A percentile compares a stretch with the other conserved stretches of the same genome.
Conservation (phyloP, 306 rosid genomes). For the Carpinus viminea region DNA sequence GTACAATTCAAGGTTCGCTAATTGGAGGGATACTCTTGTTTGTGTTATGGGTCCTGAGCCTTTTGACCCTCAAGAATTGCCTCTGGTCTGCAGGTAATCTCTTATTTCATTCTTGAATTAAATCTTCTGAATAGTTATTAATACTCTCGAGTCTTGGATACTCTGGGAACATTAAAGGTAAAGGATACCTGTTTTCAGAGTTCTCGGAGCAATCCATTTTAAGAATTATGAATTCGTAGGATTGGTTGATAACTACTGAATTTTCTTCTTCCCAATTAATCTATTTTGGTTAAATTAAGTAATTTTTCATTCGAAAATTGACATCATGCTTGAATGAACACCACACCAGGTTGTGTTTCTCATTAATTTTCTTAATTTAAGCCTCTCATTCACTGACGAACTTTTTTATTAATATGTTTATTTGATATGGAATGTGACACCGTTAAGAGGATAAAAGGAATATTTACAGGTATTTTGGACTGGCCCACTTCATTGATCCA, state of each 20-base stretch:
- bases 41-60: conserved; percentile 46
- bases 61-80: conserved; percentile 30
- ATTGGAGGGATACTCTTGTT: conserved; percentile 46
- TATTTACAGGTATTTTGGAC: no score
- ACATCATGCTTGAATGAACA: background rate
- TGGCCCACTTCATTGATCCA: background rate
- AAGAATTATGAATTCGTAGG: background rate
- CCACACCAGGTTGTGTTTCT: background rate
- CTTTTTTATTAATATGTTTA: background rate
- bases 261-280: background rate
- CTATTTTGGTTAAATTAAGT: background rate
- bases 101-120: background rate
- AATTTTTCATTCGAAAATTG: background rate
- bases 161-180: no score
- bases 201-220: background rate
- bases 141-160: no score
- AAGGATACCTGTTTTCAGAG: background rate
- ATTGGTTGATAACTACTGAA: background rate
- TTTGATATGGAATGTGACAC: background rate
- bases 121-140: background rate
- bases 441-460: no score
- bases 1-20: conserved; percentile 40
- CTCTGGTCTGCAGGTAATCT: conserved; percentile 37
- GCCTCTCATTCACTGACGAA: background rate
- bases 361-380: background rate